These are phyloP conservation scores for Suhomyces guaymorum DNA, from an alignment of 1,139 yeast genomes.

Conservation along the genomic window DNA sequence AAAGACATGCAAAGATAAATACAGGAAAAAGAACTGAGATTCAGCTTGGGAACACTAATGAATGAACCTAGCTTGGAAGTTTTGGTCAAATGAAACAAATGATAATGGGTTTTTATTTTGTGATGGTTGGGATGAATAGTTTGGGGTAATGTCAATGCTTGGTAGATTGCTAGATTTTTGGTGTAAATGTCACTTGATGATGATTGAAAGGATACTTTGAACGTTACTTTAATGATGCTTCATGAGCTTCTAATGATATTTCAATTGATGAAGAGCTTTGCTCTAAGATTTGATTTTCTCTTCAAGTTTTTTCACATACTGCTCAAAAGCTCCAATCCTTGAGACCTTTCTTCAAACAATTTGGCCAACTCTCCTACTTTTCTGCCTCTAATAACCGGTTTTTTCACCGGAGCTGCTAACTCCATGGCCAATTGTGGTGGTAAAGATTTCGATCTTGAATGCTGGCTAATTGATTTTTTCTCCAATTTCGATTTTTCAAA, in stretches of 20 bases:
- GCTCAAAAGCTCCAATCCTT: constrained; percentile 51
- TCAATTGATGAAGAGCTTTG: no score
- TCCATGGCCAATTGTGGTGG: constrained; percentile 13
- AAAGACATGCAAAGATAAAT: constrained; percentile 6
- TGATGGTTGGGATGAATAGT: no score
- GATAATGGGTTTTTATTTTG: no score
- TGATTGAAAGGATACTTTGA: neutral
- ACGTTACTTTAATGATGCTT: neutral
- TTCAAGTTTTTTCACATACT: no score
- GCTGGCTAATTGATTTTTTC: constrained; percentile 2
- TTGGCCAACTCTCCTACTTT: constrained; percentile 58
- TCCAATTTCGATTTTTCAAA: constrained; percentile 16
- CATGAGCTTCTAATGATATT: no score
- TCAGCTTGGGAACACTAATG: no score
- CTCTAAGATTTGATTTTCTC: no score
- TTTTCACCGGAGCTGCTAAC: constrained; percentile 23
- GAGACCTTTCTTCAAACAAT: constrained; percentile 56
- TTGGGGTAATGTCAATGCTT: no score
- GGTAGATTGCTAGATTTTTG: no score
- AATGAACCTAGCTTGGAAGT: no score
- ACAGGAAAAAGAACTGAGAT: constrained; percentile 1
- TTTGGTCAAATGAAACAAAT: no score
- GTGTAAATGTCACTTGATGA: no score
- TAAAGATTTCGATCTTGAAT: constrained; percentile 15
- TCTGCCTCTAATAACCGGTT: constrained; percentile 53